A percentile compares a stretch with the other conserved stretches of the same genome.
These are phyloP conservation scores for Claviceps sp. DNA, from an alignment of 2,329 filamentous ascomycete species.

Conservation along the genomic window DNA sequence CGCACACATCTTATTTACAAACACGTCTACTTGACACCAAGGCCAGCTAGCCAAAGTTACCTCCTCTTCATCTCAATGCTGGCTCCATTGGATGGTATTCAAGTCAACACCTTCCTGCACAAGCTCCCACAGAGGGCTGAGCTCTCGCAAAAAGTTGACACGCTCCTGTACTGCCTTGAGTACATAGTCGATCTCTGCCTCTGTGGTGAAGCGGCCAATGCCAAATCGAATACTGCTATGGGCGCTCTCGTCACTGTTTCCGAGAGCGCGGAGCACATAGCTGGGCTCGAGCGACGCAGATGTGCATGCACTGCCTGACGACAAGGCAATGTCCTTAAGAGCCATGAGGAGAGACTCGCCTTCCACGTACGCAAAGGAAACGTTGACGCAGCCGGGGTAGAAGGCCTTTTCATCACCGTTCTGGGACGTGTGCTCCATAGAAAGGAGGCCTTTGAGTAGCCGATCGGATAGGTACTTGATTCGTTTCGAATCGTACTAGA, in stretches of 20 bases:
- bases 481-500: conserved; percentile 83
- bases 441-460: conserved; percentile 66
- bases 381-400: conserved; percentile 95
- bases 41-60: neutral
- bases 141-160: conserved; percentile 82
- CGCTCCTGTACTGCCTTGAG: conserved; percentile 84
- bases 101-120: conserved; percentile 94
- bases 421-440: conserved; percentile 82
- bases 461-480: conserved; percentile 73
- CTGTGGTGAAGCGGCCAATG: conserved; percentile 92
- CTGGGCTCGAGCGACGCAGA: conserved; percentile 93
- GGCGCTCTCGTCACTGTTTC: conserved; percentile 92
- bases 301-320: conserved; percentile 92
- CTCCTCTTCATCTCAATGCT: conserved; percentile 49
- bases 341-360: conserved; percentile 97
- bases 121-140: conserved; percentile 93
- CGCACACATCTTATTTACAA: neutral
- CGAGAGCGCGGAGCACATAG: conserved; percentile 86
- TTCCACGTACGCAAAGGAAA: conserved; percentile 97
- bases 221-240: conserved; percentile 97
- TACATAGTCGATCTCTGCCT: conserved; percentile 92
- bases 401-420: conserved; percentile 76
- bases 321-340: conserved; percentile 92
- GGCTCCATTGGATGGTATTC: conserved; percentile 95
- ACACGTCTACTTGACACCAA: neutral